Percentiles rank a stretch among this genome's conserved stretches.
These are phyloP conservation scores for Eucalyptus camaldulensis DNA, from an alignment of 345 rosid species.

Conservation along the genomic window DNA sequence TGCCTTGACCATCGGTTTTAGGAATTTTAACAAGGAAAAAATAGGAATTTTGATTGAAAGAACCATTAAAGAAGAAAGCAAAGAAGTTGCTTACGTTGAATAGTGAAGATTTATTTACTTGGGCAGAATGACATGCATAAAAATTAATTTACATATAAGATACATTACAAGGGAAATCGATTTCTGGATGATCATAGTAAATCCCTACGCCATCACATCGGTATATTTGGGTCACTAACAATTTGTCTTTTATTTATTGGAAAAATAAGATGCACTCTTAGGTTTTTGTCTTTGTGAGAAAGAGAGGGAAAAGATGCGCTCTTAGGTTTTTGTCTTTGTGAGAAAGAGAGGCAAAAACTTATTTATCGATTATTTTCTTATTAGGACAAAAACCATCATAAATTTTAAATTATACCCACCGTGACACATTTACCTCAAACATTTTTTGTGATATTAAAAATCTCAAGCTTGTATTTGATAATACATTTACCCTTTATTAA, in stretches of 20 bases:
- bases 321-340: background rate
- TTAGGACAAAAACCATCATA: too few relatives aligned
- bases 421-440: fast-evolving
- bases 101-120: background rate
- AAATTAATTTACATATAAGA: background rate
- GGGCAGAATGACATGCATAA: background rate
- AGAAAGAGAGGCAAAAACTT: background rate
- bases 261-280: background rate
- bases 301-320: background rate
- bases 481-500: background rate
- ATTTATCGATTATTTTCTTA: background rate
- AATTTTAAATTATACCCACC: too few relatives aligned
- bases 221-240: background rate
- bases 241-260: background rate
- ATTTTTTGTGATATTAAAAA: too few relatives aligned
- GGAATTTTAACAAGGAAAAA: background rate
- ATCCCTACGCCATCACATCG: background rate
- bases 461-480: too few relatives aligned
- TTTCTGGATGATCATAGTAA: background rate
- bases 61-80: background rate
- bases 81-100: background rate
- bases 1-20: background rate
- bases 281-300: background rate
- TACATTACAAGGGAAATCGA: background rate
- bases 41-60: background rate